Conservation (phyloP, 1,139 yeast genomes). For the Sugiyamaella neomexicana region DNA sequence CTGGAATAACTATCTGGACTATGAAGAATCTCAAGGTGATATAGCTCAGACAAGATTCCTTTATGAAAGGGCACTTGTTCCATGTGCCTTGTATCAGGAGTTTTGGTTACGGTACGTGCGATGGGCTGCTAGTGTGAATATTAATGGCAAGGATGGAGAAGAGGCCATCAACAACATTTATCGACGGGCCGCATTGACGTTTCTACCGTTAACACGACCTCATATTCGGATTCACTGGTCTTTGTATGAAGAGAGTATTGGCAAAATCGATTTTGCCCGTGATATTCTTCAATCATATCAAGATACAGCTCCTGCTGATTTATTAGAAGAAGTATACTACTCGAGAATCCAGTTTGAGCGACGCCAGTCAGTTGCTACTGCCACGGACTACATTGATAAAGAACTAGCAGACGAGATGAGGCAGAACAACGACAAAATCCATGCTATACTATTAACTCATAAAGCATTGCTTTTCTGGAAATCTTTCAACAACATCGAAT, state of each 20-base stretch:
- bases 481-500: slow-evolving; percentile 26
- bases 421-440: slow-evolving; percentile 16
- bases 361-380: slow-evolving; percentile 24
- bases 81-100: slow-evolving; percentile 53
- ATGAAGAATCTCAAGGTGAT: slow-evolving; percentile 45
- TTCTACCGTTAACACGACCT: slow-evolving; percentile 40
- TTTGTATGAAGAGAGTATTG: slow-evolving; percentile 39
- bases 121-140: slow-evolving; percentile 39
- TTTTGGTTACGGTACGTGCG: slow-evolving; percentile 67
- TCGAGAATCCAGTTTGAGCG: slow-evolving; percentile 33
- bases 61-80: slow-evolving; percentile 53
- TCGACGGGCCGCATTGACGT: slow-evolving; percentile 37
- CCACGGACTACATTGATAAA: slow-evolving; percentile 28
- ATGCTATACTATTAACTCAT: slow-evolving; percentile 28
- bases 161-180: slow-evolving; percentile 37
- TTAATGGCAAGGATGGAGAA: slow-evolving; percentile 16
- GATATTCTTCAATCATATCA: slow-evolving; percentile 31
- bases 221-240: slow-evolving; percentile 41
- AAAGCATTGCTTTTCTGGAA: slow-evolving; percentile 33
- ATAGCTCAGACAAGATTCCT: slow-evolving; percentile 43
- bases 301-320: slow-evolving; percentile 11
- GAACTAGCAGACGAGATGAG: slow-evolving; percentile 15
- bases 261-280: slow-evolving; percentile 36
- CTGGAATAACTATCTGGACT: slow-evolving; percentile 67
- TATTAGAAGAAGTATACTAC: slow-evolving; percentile 20